Conservation (phyloP, 192 early-diverging fungal genomes). For the Glomus cerebriforme region DNA sequence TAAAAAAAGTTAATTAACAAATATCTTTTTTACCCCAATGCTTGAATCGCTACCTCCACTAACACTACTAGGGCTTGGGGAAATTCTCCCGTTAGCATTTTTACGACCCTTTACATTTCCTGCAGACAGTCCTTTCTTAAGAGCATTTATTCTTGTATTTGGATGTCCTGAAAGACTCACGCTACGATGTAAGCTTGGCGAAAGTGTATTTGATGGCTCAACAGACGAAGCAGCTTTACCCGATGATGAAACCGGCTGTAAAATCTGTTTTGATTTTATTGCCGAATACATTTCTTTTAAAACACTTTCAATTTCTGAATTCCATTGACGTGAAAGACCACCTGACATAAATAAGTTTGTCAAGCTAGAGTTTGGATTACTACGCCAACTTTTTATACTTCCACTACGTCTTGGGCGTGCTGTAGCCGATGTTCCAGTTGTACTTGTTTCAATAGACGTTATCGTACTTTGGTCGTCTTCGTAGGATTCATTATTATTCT, state of each 20-base stretch:
- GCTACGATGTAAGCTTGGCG: conserved; percentile 34
- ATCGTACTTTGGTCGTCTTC: conserved; percentile 30
- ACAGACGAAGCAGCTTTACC: conserved; percentile 30
- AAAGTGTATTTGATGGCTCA: background rate
- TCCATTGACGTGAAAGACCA: conserved; percentile 55
- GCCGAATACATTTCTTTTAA: conserved; percentile 64
- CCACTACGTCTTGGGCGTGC: conserved; percentile 28
- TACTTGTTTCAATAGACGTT: conserved; percentile 20
- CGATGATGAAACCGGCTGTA: conserved; percentile 38
- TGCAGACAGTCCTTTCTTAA: conserved; percentile 18
- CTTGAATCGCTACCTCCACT: conserved; percentile 19
- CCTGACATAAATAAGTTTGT: conserved; percentile 36
- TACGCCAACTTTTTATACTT: conserved; percentile 48
- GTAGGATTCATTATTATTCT: conserved; percentile 27
- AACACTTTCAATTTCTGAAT: conserved; percentile 53
- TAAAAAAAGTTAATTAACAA: background rate
- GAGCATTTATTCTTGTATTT: conserved; percentile 16
- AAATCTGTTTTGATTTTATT: conserved; percentile 62
- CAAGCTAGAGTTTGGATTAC: conserved; percentile 33
- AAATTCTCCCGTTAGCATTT: conserved; percentile 25
- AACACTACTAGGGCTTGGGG: conserved; percentile 22
- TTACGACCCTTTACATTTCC: conserved; percentile 5
- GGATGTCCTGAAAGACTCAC: conserved; percentile 18
- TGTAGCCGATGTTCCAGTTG: conserved; percentile 5
- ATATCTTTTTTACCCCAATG: conserved; percentile 1